Percentiles rank a stretch among this genome's conserved stretches.
phyloP scores from a whole-genome alignment of 352 stramenopile species.

The Globisporangium viniferum region DNA sequence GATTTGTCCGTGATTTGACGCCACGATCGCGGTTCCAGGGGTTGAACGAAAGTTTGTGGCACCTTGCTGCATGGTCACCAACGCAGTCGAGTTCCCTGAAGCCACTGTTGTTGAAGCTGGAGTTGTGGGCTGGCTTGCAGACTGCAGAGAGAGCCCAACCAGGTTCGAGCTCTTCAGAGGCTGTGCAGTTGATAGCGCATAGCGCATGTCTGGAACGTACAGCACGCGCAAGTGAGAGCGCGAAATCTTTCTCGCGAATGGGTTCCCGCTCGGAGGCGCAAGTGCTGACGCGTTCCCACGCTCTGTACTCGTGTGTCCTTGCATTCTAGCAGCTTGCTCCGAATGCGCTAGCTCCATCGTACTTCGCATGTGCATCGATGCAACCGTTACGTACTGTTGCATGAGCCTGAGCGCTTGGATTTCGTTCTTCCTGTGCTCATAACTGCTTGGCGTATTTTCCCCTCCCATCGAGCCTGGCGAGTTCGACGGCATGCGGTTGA shows the following conservation, averaged over 20 bases:
- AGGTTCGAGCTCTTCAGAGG: constrained; percentile 45
- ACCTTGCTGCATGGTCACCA: constrained; percentile 31
- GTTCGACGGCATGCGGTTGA: constrained; percentile 15
- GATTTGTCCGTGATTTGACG: constrained; percentile 18
- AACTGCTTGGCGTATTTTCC: constrained; percentile 23
- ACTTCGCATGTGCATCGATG: constrained; percentile 88
- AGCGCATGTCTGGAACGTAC: constrained; percentile 65
- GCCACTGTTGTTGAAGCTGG: constrained; percentile 10
- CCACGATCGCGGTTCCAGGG: constrained; percentile 13
- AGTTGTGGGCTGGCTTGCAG: constrained; percentile 19
- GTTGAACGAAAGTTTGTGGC: constrained; percentile 23
- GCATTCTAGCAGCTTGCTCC: constrained; percentile 72
- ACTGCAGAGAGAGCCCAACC: constrained; percentile 22
- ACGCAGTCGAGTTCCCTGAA: constrained; percentile 29
- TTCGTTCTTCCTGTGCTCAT: constrained; percentile 77
- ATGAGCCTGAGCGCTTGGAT: constrained; percentile 79
- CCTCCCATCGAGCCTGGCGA: constrained; percentile 7
- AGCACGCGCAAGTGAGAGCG: constrained; percentile 55
- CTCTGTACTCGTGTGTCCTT: constrained; percentile 38
- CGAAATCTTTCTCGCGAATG: constrained; percentile 56
- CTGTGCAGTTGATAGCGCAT: constrained; percentile 51
- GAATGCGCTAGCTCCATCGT: constrained; percentile 84
- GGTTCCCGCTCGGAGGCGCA: constrained; percentile 31
- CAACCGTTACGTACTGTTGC: constrained; percentile 85
- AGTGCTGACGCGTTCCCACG: constrained; percentile 23